These are phyloP conservation scores for Auricularia cornea DNA, from an alignment of 768 basidiomycete species.

Conservation along the genomic window DNA sequence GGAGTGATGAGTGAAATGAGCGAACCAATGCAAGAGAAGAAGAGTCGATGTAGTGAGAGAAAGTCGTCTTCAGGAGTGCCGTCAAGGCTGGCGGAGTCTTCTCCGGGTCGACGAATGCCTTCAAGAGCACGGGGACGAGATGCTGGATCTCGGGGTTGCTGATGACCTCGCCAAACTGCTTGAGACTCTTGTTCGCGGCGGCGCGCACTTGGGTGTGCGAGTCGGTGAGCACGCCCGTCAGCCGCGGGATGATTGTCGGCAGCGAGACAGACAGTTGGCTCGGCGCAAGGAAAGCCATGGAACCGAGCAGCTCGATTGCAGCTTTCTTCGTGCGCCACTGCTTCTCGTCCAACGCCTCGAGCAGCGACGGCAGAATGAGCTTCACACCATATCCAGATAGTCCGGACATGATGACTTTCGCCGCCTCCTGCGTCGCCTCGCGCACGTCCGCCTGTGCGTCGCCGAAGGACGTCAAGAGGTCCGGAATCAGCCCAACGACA, in stretches of 20 bases:
- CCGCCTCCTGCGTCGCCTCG: slow-evolving; percentile 87
- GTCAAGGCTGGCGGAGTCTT: slow-evolving; percentile 81
- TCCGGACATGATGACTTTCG: slow-evolving; percentile 90
- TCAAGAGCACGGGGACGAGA: slow-evolving; percentile 81
- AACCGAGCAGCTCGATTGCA: slow-evolving; percentile 90
- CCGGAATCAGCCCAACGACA: slow-evolving; percentile 72
- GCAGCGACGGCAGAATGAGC: slow-evolving; percentile 80
- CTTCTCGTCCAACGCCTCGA: slow-evolving; percentile 91
- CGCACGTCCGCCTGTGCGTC: slow-evolving; percentile 82
- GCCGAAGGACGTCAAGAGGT: slow-evolving; percentile 78
- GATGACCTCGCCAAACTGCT: slow-evolving; percentile 97
- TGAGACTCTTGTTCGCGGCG: slow-evolving; percentile 90
- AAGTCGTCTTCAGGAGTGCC: slow-evolving; percentile 87
- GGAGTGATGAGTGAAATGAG: slow-evolving; percentile 5
- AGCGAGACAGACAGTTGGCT: slow-evolving; percentile 89
- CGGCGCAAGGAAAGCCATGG: slow-evolving; percentile 99
- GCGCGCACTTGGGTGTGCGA: slow-evolving; percentile 93
- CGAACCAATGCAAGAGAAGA: slow-evolving; percentile 87
- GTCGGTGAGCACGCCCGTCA: slow-evolving; percentile 92
- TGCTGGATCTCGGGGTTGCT: slow-evolving; percentile 95
- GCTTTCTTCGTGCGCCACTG: slow-evolving; percentile 98
- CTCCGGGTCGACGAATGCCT: slow-evolving; percentile 89
- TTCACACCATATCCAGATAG: slow-evolving; percentile 95
- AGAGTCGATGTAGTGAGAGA: slow-evolving; percentile 96
- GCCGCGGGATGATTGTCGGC: slow-evolving; percentile 92